A percentile compares a stretch with the other conserved stretches of the same genome.
phyloP scores from a whole-genome alignment of 2,329 filamentous ascomycete species.

The Bipolaris sorokiniana region DNA sequence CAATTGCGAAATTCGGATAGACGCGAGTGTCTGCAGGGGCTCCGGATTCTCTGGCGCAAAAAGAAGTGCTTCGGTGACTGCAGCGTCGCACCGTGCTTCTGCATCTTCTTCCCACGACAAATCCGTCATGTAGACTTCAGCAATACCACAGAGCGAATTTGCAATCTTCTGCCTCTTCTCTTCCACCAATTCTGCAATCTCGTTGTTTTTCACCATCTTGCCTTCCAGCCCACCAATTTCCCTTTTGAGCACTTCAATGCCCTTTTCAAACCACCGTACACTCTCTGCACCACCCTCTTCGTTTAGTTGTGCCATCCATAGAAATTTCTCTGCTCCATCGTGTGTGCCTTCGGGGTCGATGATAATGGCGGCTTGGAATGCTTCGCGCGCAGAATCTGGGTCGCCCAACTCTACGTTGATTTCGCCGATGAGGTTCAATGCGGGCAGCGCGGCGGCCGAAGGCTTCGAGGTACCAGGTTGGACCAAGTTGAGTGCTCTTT shows the following conservation, averaged over 20 bases:
- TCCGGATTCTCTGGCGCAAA: constrained; percentile 82
- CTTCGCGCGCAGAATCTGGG: constrained; percentile 72
- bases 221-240: constrained; percentile 70
- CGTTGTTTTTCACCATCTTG: constrained; percentile 46
- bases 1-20: constrained; percentile 87
- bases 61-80: constrained; percentile 88
- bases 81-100: constrained; percentile 82
- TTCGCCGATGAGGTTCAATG: constrained; percentile 78
- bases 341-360: constrained; percentile 81
- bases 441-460: constrained; percentile 62
- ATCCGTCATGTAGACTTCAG: constrained; percentile 99
- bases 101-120: constrained; percentile 89
- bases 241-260: constrained; percentile 72
- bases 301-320: constrained; percentile 90
- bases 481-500: constrained; percentile 59
- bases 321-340: constrained; percentile 90
- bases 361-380: constrained; percentile 74
- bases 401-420: constrained; percentile 85
- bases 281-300: constrained; percentile 66
- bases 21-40: constrained; percentile 94
- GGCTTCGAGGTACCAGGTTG: constrained; percentile 47
- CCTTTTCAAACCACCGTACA: constrained; percentile 68
- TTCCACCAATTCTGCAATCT: constrained; percentile 52
- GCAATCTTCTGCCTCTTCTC: constrained; percentile 84
- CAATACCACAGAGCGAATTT: constrained; percentile 89